Conservation (phyloP, 2,329 filamentous ascomycete species). For the Phyllosticta capitalensis region DNA sequence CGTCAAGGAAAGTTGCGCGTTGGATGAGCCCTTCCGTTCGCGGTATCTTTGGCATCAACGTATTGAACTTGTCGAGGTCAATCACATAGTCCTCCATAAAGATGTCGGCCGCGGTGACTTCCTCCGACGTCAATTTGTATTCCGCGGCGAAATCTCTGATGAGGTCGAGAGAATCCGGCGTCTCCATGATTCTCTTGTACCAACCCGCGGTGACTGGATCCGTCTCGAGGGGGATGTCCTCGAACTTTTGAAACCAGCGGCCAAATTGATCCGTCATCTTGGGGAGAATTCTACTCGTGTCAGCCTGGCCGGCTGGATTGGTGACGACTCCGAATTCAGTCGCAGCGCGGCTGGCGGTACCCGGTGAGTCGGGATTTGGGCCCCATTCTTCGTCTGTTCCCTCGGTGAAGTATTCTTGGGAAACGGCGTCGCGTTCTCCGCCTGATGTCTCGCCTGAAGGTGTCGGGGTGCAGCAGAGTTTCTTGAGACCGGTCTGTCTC, state of each 20-base stretch:
- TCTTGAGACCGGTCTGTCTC: neutral
- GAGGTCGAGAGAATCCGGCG: too few relatives aligned
- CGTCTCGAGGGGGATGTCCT: neutral
- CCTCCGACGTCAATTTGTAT: neutral
- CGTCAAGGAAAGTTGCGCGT: neutral
- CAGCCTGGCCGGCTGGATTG: neutral
- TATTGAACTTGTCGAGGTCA: neutral
- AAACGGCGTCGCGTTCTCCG: neutral
- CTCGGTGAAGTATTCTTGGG: neutral
- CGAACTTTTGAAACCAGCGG: neutral
- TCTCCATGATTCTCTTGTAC: too few relatives aligned
- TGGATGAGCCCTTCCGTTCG: neutral
- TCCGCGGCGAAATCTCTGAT: neutral
- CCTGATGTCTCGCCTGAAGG: neutral
- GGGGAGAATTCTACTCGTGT: neutral
- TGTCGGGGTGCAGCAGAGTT: neutral
- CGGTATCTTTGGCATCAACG: neutral
- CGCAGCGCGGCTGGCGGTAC: neutral
- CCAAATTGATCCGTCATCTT: neutral
- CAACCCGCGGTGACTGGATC: neutral
- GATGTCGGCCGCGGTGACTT: neutral
- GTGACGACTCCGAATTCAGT: neutral
- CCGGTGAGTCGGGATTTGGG: neutral
- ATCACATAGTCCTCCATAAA: neutral
- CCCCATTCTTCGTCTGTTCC: neutral